Conservation (phyloP, 108 stramenopile genomes). For the Tribonema minus region DNA sequence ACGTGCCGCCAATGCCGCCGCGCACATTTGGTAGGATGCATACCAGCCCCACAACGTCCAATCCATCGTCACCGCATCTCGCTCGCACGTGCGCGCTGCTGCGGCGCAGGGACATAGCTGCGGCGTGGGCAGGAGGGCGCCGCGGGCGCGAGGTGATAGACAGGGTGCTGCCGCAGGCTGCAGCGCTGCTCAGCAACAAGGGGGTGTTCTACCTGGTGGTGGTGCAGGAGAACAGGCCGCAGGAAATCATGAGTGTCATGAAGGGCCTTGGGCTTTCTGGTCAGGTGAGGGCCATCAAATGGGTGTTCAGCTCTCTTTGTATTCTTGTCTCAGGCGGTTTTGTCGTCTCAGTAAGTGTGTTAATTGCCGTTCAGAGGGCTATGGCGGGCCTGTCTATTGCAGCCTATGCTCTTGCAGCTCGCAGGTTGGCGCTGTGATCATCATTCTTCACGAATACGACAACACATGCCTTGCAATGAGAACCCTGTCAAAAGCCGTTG, state of each 20-base stretch:
- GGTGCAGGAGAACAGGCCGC: conserved; percentile 16
- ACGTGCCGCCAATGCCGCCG: background rate
- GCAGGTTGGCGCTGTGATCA: no score
- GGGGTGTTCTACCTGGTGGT: conserved; percentile 26
- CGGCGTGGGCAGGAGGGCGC: conserved; percentile 42
- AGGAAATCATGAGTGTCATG: background rate
- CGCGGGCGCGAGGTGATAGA: conserved; percentile 46
- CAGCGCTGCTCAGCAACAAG: conserved; percentile 4
- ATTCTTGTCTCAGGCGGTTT: no score
- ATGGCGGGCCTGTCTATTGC: no score
- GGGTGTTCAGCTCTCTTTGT: no score
- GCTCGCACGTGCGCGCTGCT: no score
- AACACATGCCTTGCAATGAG: no score
- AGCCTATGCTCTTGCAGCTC: no score
- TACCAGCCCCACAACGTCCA: background rate
- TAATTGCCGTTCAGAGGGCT: no score
- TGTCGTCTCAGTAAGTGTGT: no score
- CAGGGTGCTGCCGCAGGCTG: conserved; percentile 15
- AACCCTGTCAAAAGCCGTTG: no score
- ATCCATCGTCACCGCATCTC: background rate
- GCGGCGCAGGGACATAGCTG: conserved; percentile 38
- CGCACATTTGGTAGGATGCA: background rate
- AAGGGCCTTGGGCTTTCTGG: background rate
- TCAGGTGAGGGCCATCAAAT: background rate
- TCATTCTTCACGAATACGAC: no score